Percentiles rank a stretch among this genome's conserved stretches.
These are phyloP conservation scores for Botrytis byssoidea DNA, from an alignment of 2,329 filamentous ascomycete species.

Conservation along the genomic window DNA sequence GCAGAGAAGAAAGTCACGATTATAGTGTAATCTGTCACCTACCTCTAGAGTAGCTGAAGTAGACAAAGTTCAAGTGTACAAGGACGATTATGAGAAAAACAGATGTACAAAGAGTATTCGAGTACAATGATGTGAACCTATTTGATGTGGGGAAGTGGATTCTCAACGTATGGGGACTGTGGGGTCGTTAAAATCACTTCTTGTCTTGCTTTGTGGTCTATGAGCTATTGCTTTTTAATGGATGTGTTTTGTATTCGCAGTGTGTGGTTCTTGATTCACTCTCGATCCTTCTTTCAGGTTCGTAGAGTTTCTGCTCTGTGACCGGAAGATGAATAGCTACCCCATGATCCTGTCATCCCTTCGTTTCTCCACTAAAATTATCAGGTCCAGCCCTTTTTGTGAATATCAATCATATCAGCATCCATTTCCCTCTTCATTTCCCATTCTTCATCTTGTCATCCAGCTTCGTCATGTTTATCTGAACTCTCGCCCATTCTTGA, in stretches of 20 bases:
- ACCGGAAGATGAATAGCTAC: too few relatives aligned
- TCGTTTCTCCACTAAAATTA: background rate
- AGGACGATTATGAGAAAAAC: background rate
- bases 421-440: too few relatives aligned
- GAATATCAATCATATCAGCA: background rate
- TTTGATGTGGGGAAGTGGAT: background rate
- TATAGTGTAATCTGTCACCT: background rate
- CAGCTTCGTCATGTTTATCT: background rate
- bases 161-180: background rate
- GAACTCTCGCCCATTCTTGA: background rate
- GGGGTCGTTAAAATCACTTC: background rate
- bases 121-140: background rate
- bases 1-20: background rate
- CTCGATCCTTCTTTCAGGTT: background rate
- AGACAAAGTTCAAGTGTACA: background rate
- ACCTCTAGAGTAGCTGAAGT: background rate
- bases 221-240: background rate
- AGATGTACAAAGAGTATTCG: too few relatives aligned
- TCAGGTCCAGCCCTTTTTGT: background rate
- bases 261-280: too few relatives aligned
- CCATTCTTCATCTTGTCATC: background rate
- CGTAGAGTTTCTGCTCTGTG: background rate
- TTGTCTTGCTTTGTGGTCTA: background rate
- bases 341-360: background rate
- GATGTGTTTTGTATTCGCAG: background rate